phyloP scores from a whole-genome alignment of 345 rosid genomes.

The Eucalyptus microcorys region DNA sequence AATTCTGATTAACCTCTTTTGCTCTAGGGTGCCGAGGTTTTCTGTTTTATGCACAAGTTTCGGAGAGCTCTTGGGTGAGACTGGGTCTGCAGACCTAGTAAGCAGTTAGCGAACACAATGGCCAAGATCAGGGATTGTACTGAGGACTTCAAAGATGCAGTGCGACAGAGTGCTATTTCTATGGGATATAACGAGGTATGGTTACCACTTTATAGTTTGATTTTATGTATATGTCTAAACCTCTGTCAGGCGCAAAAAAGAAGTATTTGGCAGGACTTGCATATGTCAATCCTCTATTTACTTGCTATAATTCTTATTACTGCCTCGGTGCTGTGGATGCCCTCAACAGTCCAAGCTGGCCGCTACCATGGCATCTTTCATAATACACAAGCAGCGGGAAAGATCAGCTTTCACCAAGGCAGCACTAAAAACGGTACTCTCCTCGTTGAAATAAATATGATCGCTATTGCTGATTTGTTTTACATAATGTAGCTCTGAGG shows the following conservation, averaged over 20 bases:
- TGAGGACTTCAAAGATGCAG: slow-evolving; percentile 80
- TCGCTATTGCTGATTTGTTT: neutral
- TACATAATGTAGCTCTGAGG: neutral
- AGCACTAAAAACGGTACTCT: slow-evolving; percentile 58
- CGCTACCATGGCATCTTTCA: slow-evolving; percentile 71
- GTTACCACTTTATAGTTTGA: neutral
- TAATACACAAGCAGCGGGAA: slow-evolving; percentile 61
- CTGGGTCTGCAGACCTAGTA: neutral
- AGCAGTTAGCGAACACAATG: slow-evolving; percentile 7
- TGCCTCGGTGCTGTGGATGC: neutral
- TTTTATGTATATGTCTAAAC: neutral
- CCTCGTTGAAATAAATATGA: neutral
- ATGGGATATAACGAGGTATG: slow-evolving; percentile 59
- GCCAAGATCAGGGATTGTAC: slow-evolving; percentile 67
- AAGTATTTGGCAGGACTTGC: neutral
- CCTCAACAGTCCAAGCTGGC: slow-evolving; percentile 53
- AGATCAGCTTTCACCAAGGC: slow-evolving; percentile 52
- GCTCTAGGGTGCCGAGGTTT: neutral
- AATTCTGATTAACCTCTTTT: neutral
- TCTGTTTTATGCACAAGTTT: neutral
- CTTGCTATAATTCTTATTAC: neutral
- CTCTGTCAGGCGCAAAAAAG: neutral
- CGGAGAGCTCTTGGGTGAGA: neutral
- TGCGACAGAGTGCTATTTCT: slow-evolving; percentile 49
- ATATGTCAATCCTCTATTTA: neutral